Conservation (phyloP, 768 basidiomycete species). For the Pleurotus djamor region DNA sequence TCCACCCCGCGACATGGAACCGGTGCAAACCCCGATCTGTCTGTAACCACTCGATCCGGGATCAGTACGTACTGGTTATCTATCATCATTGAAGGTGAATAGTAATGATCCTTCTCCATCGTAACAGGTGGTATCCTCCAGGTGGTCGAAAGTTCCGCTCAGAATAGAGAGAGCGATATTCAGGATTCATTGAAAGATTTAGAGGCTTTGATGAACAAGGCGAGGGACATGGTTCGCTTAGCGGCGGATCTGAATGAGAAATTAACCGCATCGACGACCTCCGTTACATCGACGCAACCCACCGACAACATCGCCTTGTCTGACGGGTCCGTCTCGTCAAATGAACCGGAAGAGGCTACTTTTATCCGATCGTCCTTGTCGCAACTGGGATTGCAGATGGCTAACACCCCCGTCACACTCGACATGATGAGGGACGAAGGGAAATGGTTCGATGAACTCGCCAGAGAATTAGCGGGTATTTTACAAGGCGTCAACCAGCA, state of each 20-base stretch:
- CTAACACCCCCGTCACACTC: slow-evolving; percentile 78
- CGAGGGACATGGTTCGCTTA: slow-evolving; percentile 88
- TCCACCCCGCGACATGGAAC: slow-evolving; percentile 1
- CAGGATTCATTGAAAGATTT: slow-evolving; percentile 81
- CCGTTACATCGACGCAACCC: not conserved
- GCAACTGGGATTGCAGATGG: slow-evolving; percentile 82
- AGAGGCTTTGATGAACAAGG: slow-evolving; percentile 87
- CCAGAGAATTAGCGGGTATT: slow-evolving; percentile 75
- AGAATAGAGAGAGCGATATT: slow-evolving; percentile 64
- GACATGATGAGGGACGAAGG: slow-evolving; percentile 87
- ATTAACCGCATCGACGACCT: slow-evolving; percentile 47
- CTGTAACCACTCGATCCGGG: slow-evolving; percentile 33
- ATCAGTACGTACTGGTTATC: slow-evolving; percentile 40
- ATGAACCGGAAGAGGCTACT: slow-evolving; percentile 79
- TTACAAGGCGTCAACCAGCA: slow-evolving; percentile 43
- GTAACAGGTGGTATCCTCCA: slow-evolving; percentile 77
- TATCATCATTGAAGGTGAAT: not conserved
- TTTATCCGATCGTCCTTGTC: slow-evolving; percentile 88
- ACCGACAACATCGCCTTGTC: slow-evolving; percentile 12
- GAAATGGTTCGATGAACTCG: slow-evolving; percentile 77
- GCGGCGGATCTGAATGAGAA: slow-evolving; percentile 87
- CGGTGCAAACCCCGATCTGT: not conserved
- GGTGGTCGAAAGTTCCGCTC: slow-evolving; percentile 65
- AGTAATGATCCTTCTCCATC: slow-evolving; percentile 4
- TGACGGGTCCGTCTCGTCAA: slow-evolving; percentile 25